Conservation (phyloP, 2,329 filamentous ascomycete genomes). For the Proliferodiscus dingleyae region DNA sequence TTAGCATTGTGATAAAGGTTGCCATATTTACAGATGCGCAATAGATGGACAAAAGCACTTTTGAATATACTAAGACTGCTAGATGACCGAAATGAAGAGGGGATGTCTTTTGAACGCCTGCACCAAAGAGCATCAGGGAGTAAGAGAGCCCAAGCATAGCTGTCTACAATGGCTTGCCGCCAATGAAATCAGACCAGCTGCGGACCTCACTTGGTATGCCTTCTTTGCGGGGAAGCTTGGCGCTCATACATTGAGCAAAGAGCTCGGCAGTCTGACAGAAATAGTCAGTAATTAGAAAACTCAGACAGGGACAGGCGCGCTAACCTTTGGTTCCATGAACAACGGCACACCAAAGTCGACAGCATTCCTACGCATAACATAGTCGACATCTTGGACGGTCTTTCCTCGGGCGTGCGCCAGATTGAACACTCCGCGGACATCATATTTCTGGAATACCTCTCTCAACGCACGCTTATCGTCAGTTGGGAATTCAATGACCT, state of each 20-base stretch:
- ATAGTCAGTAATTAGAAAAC: conserved; percentile 25
- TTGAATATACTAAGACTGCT: too few relatives aligned
- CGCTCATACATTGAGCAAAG: conserved; percentile 94
- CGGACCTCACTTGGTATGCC: conserved; percentile 89
- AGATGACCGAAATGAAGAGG: too few relatives aligned
- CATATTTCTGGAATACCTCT: conserved; percentile 94
- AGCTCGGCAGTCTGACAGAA: conserved; percentile 76
- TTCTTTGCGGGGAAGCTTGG: conserved; percentile 84
- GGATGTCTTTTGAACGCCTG: too few relatives aligned
- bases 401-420: conserved; percentile 78
- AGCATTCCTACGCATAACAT: conserved; percentile 96
- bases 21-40: neutral
- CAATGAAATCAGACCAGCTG: conserved; percentile 93
- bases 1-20: neutral
- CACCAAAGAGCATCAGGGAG: too few relatives aligned
- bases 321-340: conserved; percentile 97
- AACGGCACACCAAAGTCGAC: conserved; percentile 97
- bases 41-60: neutral
- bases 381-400: conserved; percentile 86
- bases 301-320: conserved; percentile 27
- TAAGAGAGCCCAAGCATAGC: neutral
- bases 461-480: conserved; percentile 91
- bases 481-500: conserved; percentile 95
- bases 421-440: conserved; percentile 95
- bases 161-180: conserved; percentile 68